Evolutionary conservation across 139 green algal species (phyloP).

Genomic region (Edaphochlamys debaryana): DNA sequence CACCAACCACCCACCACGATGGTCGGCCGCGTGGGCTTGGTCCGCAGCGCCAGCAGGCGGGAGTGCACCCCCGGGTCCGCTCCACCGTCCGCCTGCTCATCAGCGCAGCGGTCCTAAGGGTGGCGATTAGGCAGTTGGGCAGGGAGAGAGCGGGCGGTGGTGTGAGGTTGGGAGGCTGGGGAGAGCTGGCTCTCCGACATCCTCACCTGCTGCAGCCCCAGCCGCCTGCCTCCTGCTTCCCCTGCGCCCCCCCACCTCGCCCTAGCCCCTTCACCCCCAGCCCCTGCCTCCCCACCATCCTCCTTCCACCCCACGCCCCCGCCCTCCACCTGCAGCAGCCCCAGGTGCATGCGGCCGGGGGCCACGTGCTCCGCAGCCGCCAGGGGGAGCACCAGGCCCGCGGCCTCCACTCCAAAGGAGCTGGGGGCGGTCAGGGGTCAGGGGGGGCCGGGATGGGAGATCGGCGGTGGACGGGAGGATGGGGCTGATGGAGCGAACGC

Average conservation of each 20-base stretch:
- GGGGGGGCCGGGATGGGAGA: no score
- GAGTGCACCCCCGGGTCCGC: not conserved
- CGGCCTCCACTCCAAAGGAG: constrained; percentile 21
- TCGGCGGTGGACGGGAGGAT: no score
- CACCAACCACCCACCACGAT: constrained; percentile 24
- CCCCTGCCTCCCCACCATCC: not conserved
- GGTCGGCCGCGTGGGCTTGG: not conserved
- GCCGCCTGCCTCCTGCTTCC: no score
- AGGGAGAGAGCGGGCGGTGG: no score
- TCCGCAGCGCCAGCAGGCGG: constrained; percentile 14
- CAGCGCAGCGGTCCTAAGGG: not conserved
- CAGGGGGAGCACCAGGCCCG: constrained; percentile 13
- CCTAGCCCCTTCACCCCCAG: not conserved
- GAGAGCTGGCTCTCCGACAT: no score
- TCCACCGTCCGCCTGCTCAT: not conserved
- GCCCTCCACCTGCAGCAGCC: constrained; percentile 20
- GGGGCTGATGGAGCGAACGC: no score
- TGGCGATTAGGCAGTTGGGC: not conserved
- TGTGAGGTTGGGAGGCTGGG: no score
- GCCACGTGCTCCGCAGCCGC: not conserved
- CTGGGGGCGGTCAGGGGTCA: no score
- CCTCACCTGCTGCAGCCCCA: no score
- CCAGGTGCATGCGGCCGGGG: not conserved
- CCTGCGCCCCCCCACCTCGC: no score
- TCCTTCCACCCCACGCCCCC: not conserved